Conservation (phyloP, 495 filamentous ascomycete genomes). For the Aspergillus heteromorphus region DNA sequence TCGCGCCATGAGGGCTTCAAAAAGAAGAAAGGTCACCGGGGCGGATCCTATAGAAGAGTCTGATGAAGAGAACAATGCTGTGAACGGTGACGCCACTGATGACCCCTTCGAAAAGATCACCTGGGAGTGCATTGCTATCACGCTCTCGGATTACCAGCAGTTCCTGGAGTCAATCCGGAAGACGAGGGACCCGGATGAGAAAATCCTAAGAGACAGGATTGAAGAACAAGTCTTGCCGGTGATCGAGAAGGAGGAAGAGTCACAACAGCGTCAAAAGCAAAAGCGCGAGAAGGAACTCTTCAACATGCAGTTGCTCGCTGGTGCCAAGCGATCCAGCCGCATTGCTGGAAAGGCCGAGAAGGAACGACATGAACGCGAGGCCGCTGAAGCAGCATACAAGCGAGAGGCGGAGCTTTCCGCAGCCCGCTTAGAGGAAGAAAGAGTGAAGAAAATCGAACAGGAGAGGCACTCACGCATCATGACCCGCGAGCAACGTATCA, state of each 20-base stretch:
- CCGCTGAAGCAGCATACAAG: conserved; percentile 66
- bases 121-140: conserved; percentile 89
- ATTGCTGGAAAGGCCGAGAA: conserved; percentile 76
- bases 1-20: conserved; percentile 62
- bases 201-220: conserved; percentile 62
- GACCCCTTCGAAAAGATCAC: conserved; percentile 56
- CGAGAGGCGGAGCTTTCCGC: conserved; percentile 57
- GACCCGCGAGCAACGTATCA: conserved; percentile 77
- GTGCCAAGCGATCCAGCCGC: conserved; percentile 86
- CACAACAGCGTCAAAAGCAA: conserved; percentile 59
- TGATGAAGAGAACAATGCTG: conserved; percentile 46
- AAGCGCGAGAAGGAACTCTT: conserved; percentile 75
- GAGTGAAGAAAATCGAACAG: conserved; percentile 61
- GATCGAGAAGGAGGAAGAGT: conserved; percentile 75
- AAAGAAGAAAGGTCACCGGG: conserved; percentile 59
- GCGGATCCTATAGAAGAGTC: conserved; percentile 48
- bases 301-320: conserved; percentile 77
- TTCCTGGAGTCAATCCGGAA: conserved; percentile 68
- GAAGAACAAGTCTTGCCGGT: conserved; percentile 73
- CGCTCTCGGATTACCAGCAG: conserved; percentile 64
- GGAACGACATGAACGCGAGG: conserved; percentile 66
- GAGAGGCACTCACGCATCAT: conserved; percentile 77
- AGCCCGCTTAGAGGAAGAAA: conserved; percentile 63
- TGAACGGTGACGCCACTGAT: conserved; percentile 28
- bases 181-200: conserved; percentile 77